phyloP scores from a whole-genome alignment of 768 basidiomycete genomes.

The Hydnomerulius pinastri region DNA sequence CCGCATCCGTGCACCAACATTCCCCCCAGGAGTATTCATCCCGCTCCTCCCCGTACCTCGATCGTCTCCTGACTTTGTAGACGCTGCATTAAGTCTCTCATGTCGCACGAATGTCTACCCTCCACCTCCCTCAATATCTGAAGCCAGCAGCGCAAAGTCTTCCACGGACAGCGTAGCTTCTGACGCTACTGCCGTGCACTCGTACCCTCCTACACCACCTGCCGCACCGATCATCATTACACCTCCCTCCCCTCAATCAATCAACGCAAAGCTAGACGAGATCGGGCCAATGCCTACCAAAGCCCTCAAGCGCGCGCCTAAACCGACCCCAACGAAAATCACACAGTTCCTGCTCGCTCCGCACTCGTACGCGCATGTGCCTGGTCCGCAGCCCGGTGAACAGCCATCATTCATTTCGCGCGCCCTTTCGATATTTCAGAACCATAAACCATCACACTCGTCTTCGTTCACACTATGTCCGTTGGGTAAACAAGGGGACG shows the following conservation, averaged over 20 bases:
- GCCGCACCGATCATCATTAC: conserved; percentile 29
- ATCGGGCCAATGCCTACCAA: conserved; percentile 10
- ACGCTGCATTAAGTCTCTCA: conserved; percentile 53
- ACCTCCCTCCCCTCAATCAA: conserved; percentile 37
- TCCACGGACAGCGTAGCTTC: conserved; percentile 29
- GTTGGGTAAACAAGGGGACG: conserved; percentile 19
- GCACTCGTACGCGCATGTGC: conserved; percentile 39
- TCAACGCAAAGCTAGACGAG: conserved; percentile 29
- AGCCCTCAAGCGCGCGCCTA: conserved; percentile 6
- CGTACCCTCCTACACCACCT: conserved; percentile 61
- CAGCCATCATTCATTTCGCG: conserved; percentile 50
- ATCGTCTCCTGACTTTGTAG: conserved; percentile 47
- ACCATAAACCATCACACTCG: conserved; percentile 54
- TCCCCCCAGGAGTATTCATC: conserved; percentile 63
- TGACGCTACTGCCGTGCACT: conserved; percentile 44
- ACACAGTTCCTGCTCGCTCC: conserved; percentile 58
- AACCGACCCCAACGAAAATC: conserved; percentile 25
- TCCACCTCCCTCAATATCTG: conserved; percentile 18
- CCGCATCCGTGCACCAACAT: conserved; percentile 68
- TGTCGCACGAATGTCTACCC: conserved; percentile 48
- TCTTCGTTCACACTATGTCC: conserved; percentile 59
- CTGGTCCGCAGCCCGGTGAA: conserved; percentile 28
- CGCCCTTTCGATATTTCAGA: conserved; percentile 50
- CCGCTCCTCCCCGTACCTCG: conserved; percentile 52
- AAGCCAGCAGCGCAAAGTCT: conserved; percentile 14